These are phyloP conservation scores for Handroanthus guayacan DNA, from an alignment of 257 asterid species.

Conservation along the genomic window DNA sequence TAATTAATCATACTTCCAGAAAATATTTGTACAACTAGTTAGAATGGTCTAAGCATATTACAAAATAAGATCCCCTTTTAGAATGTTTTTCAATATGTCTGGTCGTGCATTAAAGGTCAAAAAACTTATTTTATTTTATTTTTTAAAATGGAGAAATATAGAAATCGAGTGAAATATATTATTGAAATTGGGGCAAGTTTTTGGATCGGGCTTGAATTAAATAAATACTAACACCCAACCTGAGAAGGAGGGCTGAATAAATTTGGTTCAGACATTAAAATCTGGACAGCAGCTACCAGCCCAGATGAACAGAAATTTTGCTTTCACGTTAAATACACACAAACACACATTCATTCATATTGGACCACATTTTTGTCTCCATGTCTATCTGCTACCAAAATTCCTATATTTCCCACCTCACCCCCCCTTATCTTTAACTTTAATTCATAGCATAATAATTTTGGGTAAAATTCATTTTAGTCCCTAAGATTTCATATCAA, in stretches of 20 bases:
- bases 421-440: background rate
- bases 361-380: slow-evolving; percentile 45
- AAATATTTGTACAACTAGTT: too few species aligned
- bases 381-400: slow-evolving; percentile 33
- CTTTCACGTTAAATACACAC: slow-evolving; percentile 21
- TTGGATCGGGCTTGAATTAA: background rate
- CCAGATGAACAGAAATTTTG: slow-evolving; percentile 23
- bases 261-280: slow-evolving; percentile 32
- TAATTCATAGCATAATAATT: background rate
- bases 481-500: too few species aligned
- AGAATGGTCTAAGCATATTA: too few species aligned
- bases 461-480: too few species aligned
- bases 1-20: too few species aligned
- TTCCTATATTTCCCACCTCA: slow-evolving; percentile 5
- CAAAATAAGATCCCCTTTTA: too few species aligned
- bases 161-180: too few species aligned
- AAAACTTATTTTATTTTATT: too few species aligned
- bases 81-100: too few species aligned
- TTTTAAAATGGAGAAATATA: too few species aligned
- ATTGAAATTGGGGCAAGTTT: background rate
- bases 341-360: background rate
- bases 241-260: slow-evolving; percentile 21
- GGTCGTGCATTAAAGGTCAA: too few species aligned
- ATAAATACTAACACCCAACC: slow-evolving; percentile 21
- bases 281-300: background rate